Conservation (phyloP, 441 rosid genomes). For the Manihot esculenta region DNA sequence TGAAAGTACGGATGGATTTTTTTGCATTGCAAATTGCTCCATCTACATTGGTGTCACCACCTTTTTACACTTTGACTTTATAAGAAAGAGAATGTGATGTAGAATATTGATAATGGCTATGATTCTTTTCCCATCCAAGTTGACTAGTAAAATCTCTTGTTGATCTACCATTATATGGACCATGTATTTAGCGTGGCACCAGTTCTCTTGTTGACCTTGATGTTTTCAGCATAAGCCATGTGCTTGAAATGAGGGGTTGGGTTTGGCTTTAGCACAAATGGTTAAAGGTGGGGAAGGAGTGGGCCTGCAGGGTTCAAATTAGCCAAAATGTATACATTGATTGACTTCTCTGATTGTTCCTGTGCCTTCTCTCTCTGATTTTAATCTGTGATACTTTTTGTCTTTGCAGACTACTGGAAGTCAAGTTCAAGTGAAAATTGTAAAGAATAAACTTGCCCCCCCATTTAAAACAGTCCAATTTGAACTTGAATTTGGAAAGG, state of each 20-base stretch:
- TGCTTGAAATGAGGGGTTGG: background rate
- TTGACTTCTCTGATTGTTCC: background rate
- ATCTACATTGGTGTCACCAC: background rate
- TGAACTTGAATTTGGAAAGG: constrained; percentile 94
- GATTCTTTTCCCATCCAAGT: background rate
- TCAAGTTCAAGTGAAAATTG: constrained; percentile 76
- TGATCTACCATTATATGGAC: background rate
- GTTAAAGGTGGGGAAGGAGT: background rate
- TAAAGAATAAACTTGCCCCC: constrained; percentile 95
- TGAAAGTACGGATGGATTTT: too few relatives aligned
- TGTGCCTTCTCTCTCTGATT: background rate
- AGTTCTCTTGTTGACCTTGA: background rate
- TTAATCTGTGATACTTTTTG: background rate
- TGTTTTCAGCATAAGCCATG: background rate
- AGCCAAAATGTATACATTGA: background rate
- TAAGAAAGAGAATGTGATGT: background rate
- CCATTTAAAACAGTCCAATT: constrained; percentile 82
- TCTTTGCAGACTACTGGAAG: constrained; percentile 66
- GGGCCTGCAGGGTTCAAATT: background rate
- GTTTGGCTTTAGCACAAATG: background rate
- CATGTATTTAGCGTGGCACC: background rate
- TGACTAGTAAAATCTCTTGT: background rate
- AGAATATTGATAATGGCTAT: background rate
- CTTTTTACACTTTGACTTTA: too few relatives aligned
- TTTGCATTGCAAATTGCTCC: background rate